Percentiles rank a stretch among this genome's conserved stretches.
phyloP scores from a whole-genome alignment of 2,329 filamentous ascomycete species.

The Amesomyces nigricolor region DNA sequence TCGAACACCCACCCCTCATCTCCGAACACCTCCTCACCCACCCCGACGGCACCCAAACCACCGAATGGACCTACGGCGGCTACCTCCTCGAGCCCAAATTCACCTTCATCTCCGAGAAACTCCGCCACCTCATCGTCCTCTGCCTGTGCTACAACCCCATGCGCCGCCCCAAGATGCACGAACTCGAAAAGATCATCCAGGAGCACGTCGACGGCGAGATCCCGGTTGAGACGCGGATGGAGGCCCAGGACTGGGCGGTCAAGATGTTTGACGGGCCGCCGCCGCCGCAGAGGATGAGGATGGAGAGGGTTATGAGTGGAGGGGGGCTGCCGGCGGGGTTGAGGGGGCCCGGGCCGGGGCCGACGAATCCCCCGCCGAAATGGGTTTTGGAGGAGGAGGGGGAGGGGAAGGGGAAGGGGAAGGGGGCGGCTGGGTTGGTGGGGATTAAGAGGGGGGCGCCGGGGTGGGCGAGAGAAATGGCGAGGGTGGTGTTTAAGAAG shows the following conservation, averaged over 20 bases:
- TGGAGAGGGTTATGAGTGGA: no score
- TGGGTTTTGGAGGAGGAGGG: no score
- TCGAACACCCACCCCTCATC: slow-evolving; percentile 30
- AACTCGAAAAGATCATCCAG: not conserved
- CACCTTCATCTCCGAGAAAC: not conserved
- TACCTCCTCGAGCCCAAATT: slow-evolving; percentile 1
- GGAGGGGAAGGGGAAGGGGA: no score
- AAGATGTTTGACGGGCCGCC: not conserved
- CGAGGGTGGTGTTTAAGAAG: no score
- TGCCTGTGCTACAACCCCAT: slow-evolving; percentile 12
- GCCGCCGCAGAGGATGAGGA: no score
- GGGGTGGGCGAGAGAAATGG: no score
- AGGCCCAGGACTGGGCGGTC: not conserved
- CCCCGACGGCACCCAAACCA: not conserved
- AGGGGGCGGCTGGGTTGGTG: no score
- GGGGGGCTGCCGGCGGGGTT: no score
- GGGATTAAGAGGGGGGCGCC: no score
- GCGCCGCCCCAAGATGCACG: slow-evolving; percentile 23
- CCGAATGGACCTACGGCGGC: slow-evolving; percentile 10
- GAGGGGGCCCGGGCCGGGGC: no score
- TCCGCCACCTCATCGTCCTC: slow-evolving; percentile 4
- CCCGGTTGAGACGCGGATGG: no score
- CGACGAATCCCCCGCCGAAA: no score
- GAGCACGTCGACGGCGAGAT: not conserved
- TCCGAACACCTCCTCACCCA: slow-evolving; percentile 9